Evolutionary conservation across 768 basidiomycete species (phyloP).

Genomic region (Amanita phalloides): DNA sequence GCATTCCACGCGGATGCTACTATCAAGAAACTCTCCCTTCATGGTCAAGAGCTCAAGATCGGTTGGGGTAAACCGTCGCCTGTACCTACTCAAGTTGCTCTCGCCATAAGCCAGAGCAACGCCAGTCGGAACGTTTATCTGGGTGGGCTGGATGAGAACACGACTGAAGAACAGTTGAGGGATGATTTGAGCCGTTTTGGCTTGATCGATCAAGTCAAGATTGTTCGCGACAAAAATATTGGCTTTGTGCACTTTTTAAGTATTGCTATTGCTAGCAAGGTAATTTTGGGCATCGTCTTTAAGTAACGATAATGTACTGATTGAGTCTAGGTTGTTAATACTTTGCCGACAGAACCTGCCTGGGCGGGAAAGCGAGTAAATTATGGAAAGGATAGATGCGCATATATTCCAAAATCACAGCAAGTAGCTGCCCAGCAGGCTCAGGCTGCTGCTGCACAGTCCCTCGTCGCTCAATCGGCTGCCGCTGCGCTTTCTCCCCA

Average conservation of each 20-base stretch:
- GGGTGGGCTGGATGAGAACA: conserved; percentile 81
- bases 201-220: conserved; percentile 98
- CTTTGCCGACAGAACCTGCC: conserved; percentile 80
- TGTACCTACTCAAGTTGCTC: conserved; percentile 76
- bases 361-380: conserved; percentile 97
- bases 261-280: conserved; percentile 92
- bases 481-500: conserved; percentile 14
- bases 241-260: conserved; percentile 98
- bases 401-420: conserved; percentile 93
- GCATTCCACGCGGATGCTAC: conserved; percentile 97
- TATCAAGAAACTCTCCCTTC: conserved; percentile 86
- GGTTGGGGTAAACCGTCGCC: conserved; percentile 96
- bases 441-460: conserved; percentile 79
- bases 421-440: conserved; percentile 83
- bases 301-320: conserved; percentile 3
- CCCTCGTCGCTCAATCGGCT: conserved; percentile 46
- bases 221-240: conserved; percentile 98
- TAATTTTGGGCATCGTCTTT: conserved; percentile 21
- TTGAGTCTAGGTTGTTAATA: conserved; percentile 70
- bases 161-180: conserved; percentile 85
- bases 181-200: conserved; percentile 92
- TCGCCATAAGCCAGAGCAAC: conserved; percentile 85
- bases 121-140: conserved; percentile 96
- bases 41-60: conserved; percentile 95
- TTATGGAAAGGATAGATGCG: conserved; percentile 98